Evolutionary conservation across 106 monocot species (phyloP).

Genomic region (Dendrobium officinale): DNA sequence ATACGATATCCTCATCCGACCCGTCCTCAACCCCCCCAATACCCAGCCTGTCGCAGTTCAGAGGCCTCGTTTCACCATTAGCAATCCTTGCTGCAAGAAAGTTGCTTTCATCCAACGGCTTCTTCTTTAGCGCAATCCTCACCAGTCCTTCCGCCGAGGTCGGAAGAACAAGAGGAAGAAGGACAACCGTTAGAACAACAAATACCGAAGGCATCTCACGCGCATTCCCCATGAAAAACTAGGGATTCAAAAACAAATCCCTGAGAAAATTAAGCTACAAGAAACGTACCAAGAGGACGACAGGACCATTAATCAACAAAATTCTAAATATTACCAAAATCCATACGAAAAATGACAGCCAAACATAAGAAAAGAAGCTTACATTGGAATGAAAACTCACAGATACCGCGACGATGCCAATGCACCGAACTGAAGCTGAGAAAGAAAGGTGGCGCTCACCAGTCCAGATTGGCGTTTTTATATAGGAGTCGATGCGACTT

Average conservation of each 20-base stretch:
- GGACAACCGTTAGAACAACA: constrained; percentile 21
- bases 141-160: constrained; percentile 42
- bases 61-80: constrained; percentile 7
- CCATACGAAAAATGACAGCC: no score
- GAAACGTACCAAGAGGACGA: background rate
- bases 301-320: background rate
- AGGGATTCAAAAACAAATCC: background rate
- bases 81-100: constrained; percentile 13
- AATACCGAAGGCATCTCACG: background rate
- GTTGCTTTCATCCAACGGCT: constrained; percentile 33
- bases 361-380: no score
- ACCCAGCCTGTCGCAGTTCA: constrained; percentile 14
- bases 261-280: background rate
- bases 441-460: no score
- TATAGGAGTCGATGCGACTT: no score
- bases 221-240: constrained; percentile 28
- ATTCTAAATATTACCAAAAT: no score
- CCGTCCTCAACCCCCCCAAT: background rate
- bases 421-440: no score
- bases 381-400: no score
- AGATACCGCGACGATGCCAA: no score
- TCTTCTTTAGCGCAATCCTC: constrained; percentile 65
- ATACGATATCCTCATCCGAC: constrained; percentile 39
- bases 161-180: constrained; percentile 16
- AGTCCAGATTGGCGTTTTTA: no score